These are phyloP conservation scores for Penicillium cataractarum DNA, from an alignment of 495 filamentous ascomycete genomes.

Conservation along the genomic window DNA sequence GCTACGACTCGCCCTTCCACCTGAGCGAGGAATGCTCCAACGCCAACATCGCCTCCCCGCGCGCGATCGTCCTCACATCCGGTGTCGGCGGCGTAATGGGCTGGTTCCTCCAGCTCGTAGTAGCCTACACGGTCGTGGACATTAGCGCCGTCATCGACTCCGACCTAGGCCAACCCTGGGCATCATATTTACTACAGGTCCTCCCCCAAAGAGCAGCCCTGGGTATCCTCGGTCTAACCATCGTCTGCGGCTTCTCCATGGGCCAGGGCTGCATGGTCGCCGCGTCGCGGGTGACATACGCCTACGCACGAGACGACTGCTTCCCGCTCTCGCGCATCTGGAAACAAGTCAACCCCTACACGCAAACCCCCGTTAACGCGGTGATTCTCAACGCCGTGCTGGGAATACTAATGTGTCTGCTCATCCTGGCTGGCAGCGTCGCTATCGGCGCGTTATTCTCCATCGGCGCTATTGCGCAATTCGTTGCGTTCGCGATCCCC, in stretches of 20 bases:
- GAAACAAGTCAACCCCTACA: conserved; percentile 67
- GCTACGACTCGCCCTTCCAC: conserved; percentile 78
- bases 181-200: conserved; percentile 72
- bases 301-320: conserved; percentile 78
- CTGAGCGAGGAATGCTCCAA: conserved; percentile 79
- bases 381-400: conserved; percentile 73
- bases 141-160: conserved; percentile 63
- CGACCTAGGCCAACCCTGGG: conserved; percentile 75
- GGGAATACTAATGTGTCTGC: conserved; percentile 64
- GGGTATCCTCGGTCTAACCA: conserved; percentile 68
- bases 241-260: conserved; percentile 79
- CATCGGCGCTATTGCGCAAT: conserved; percentile 75
- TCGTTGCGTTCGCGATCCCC: conserved; percentile 73
- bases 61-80: conserved; percentile 76
- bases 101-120: conserved; percentile 76
- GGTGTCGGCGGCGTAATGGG: conserved; percentile 69
- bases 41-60: conserved; percentile 71
- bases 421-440: conserved; percentile 68
- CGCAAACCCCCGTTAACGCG: conserved; percentile 76
- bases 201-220: conserved; percentile 68
- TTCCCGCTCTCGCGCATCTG: conserved; percentile 68
- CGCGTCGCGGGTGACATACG: conserved; percentile 76
- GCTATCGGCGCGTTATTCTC: conserved; percentile 77
- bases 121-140: conserved; percentile 78
- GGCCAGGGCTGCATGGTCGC: conserved; percentile 85